These are phyloP conservation scores for Cryoendolithus antarcticus DNA, from an alignment of 2,329 filamentous ascomycete species.

Conservation along the genomic window DNA sequence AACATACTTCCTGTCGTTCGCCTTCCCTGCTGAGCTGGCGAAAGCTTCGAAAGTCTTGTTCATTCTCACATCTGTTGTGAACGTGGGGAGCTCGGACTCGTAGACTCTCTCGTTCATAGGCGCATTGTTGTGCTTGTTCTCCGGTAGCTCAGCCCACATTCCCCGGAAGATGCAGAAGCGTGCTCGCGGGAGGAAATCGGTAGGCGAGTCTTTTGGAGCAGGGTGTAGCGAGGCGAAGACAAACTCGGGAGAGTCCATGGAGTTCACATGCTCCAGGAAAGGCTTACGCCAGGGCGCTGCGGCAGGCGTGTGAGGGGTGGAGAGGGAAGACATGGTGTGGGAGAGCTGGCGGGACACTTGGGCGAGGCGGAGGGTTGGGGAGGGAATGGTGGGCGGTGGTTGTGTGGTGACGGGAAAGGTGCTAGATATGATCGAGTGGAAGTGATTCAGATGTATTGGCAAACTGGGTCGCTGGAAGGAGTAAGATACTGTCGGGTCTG, in stretches of 20 bases:
- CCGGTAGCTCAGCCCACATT: constrained; percentile 63
- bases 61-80: constrained; percentile 86
- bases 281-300: constrained; percentile 40
- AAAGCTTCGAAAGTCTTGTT: constrained; percentile 66
- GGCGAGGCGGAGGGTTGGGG: constrained; percentile 25
- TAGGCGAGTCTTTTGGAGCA: constrained; percentile 27
- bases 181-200: constrained; percentile 41
- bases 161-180: constrained; percentile 78
- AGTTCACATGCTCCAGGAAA: constrained; percentile 38
- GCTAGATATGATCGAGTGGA: too few species aligned
- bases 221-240: constrained; percentile 38
- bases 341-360: constrained; percentile 22
- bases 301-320: constrained; percentile 24
- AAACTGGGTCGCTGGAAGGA: too few species aligned
- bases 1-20: constrained; percentile 29
- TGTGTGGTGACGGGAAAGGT: not conserved
- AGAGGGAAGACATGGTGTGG: constrained; percentile 35
- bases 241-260: constrained; percentile 38
- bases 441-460: too few species aligned
- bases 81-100: constrained; percentile 64
- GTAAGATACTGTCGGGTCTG: too few species aligned
- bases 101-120: constrained; percentile 57
- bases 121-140: constrained; percentile 61
- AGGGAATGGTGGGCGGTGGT: constrained; percentile 16
- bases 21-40: constrained; percentile 35